phyloP scores from a whole-genome alignment of 805 yeast species.

The Metschnikowia amazonensis region DNA sequence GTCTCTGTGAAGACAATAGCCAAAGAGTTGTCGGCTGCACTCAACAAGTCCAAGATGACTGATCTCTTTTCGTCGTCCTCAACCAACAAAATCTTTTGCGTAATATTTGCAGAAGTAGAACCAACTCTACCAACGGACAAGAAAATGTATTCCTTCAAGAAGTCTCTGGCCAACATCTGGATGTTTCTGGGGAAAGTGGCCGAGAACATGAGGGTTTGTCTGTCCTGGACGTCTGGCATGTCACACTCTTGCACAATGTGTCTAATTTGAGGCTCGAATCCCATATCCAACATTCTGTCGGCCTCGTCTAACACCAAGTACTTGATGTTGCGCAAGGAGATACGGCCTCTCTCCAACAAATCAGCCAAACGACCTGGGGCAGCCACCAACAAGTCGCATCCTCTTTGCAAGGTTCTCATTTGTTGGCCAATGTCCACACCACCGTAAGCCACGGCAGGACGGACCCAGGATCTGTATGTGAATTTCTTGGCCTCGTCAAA shows the following conservation, averaged over 20 bases:
- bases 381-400: constrained; percentile 95
- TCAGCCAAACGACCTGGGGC: constrained; percentile 99
- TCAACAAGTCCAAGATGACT: constrained; percentile 76
- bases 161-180: constrained; percentile 95
- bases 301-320: constrained; percentile 97
- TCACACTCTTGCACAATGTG: constrained; percentile 96
- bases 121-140: constrained; percentile 98
- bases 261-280: constrained; percentile 99
- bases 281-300: constrained; percentile 99
- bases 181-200: constrained; percentile 99
- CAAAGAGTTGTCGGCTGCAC: constrained; percentile 76
- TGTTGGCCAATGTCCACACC: constrained; percentile 93
- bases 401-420: constrained; percentile 82
- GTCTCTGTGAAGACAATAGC: constrained; percentile 96
- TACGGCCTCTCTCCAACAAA: constrained; percentile 89
- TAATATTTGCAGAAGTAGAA: constrained; percentile 96
- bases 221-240: constrained; percentile 86
- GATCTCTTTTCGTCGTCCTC: constrained; percentile 92
- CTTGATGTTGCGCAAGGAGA: constrained; percentile 84
- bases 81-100: constrained; percentile 88
- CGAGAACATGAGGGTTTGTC: constrained; percentile 98
- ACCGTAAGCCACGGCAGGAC: constrained; percentile 95
- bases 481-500: constrained; percentile 94
- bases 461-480: constrained; percentile 97
- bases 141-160: constrained; percentile 92